A percentile compares a stretch with the other conserved stretches of the same genome.
Conservation (phyloP, 2,329 filamentous ascomycete genomes). For the Exophiala oligosperma region DNA sequence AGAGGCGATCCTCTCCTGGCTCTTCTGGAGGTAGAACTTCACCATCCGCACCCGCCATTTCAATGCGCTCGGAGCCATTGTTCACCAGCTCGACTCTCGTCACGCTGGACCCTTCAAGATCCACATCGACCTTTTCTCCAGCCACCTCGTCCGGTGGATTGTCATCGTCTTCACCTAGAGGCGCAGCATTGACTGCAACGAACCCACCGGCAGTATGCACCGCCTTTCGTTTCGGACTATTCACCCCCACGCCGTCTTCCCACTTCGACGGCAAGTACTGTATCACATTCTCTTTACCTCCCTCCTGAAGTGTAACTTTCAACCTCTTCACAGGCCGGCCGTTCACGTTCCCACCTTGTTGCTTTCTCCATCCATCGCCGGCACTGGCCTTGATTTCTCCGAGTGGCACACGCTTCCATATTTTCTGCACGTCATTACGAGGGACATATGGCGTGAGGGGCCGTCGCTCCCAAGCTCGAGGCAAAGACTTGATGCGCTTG, state of each 20-base stretch:
- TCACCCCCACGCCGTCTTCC: conserved; percentile 12
- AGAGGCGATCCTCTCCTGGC: neutral
- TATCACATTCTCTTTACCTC: conserved; percentile 25
- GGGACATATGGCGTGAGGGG: conserved; percentile 42
- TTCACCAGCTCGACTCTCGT: too few relatives aligned
- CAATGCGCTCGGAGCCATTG: too few relatives aligned
- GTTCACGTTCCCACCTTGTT: conserved; percentile 4
- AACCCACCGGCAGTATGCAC: neutral
- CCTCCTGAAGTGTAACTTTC: conserved; percentile 12
- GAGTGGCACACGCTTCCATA: conserved; percentile 46
- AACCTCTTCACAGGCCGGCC: conserved; percentile 26
- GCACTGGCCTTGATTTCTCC: conserved; percentile 12
- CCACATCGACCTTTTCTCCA: neutral
- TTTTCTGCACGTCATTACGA: conserved; percentile 43
- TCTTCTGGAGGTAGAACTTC: neutral
- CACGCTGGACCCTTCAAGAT: neutral
- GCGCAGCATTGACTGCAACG: neutral
- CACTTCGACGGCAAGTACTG: conserved; percentile 18
- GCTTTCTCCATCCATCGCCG: conserved; percentile 16
- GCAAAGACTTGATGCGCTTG: conserved; percentile 33
- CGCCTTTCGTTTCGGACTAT: conserved; percentile 21
- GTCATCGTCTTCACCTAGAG: neutral
- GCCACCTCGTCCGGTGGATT: neutral
- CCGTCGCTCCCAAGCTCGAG: conserved; percentile 47
- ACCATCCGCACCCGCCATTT: too few relatives aligned